These are phyloP conservation scores for Phoma herbarum DNA, from an alignment of 2,329 filamentous ascomycete genomes.

Conservation along the genomic window DNA sequence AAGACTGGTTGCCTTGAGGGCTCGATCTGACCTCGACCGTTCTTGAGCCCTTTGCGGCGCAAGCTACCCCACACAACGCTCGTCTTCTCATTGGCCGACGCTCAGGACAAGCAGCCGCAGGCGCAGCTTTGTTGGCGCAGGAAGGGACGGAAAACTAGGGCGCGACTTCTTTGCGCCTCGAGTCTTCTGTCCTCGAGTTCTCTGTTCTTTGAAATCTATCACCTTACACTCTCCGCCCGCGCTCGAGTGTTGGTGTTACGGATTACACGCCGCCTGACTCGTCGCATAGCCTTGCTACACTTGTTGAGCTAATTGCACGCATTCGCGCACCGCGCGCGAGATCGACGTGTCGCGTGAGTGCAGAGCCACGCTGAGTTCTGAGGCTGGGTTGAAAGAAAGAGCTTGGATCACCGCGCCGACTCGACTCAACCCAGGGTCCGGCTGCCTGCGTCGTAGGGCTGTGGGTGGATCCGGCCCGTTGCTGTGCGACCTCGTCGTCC, in stretches of 20 bases:
- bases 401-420: conserved; percentile 4
- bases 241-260: neutral
- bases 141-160: conserved; percentile 22
- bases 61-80: conserved; percentile 10
- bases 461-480: conserved; percentile 4
- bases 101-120: conserved; percentile 14
- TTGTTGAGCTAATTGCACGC: conserved; percentile 2
- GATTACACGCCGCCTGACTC: neutral
- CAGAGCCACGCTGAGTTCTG: neutral
- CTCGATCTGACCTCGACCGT: conserved; percentile 19
- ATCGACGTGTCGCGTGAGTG: conserved; percentile 4
- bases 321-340: conserved; percentile 1
- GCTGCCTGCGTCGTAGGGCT: conserved; percentile 11
- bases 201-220: neutral
- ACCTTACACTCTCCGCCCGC: neutral
- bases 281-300: neutral
- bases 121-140: conserved; percentile 21
- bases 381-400: conserved; percentile 14
- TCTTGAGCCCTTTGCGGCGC: conserved; percentile 13
- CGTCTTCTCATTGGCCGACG: conserved; percentile 7
- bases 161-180: conserved; percentile 27
- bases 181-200: conserved; percentile 8
- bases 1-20: conserved; percentile 4
- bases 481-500: conserved; percentile 13
- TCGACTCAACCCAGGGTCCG: conserved; percentile 14